phyloP scores from a whole-genome alignment of 805 yeast species.

The Wickerhamiella dianesei region DNA sequence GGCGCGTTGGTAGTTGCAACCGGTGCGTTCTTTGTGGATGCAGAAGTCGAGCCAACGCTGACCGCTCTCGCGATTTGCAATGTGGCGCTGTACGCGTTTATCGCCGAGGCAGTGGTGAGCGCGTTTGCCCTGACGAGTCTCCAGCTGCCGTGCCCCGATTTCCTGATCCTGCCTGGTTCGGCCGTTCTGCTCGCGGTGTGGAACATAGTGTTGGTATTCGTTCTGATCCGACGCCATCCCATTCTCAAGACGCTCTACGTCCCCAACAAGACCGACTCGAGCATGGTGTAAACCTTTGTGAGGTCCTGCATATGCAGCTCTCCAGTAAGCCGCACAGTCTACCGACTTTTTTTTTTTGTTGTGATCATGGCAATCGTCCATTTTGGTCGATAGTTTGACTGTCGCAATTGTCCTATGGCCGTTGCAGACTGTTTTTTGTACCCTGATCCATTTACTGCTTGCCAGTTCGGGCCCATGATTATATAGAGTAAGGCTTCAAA shows the following conservation, averaged over 20 bases:
- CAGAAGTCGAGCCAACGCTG: neutral
- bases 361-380: too few species aligned
- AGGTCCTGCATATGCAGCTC: too few species aligned
- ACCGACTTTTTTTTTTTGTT: too few species aligned
- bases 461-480: too few species aligned
- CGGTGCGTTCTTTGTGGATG: neutral
- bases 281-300: too few species aligned
- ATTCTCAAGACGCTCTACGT: neutral
- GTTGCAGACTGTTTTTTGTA: too few species aligned
- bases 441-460: too few species aligned
- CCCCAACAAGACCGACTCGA: neutral
- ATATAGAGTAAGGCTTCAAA: too few species aligned
- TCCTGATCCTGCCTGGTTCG: neutral
- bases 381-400: too few species aligned
- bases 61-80: neutral
- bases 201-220: neutral
- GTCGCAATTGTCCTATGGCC: too few species aligned
- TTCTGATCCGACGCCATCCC: neutral
- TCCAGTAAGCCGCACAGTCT: too few species aligned
- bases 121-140: neutral
- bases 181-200: neutral
- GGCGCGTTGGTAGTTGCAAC: slow-evolving; percentile 1
- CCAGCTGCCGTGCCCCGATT: neutral
- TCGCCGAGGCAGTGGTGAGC: neutral
- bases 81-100: neutral